Percentiles rank a stretch among this genome's conserved stretches.
Conservation (phyloP, 768 basidiomycete genomes). For the Trametes sanguinea region DNA sequence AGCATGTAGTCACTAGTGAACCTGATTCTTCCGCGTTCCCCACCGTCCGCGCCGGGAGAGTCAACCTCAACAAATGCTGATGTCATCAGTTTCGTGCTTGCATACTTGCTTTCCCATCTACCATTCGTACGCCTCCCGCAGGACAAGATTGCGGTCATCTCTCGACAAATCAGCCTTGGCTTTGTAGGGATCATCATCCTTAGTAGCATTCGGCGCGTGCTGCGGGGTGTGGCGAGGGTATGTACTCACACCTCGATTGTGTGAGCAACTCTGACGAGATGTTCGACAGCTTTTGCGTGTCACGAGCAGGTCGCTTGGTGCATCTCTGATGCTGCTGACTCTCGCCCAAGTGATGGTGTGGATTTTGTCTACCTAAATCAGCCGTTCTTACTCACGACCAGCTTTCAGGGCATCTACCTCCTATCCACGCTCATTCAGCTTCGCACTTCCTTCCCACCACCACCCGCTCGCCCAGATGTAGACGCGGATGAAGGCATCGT, state of each 20-base stretch:
- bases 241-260: slow-evolving; percentile 17
- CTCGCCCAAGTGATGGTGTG: slow-evolving; percentile 82
- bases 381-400: too few species aligned
- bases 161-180: slow-evolving; percentile 60
- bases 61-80: slow-evolving; percentile 31
- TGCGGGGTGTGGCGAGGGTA: slow-evolving; percentile 67
- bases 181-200: slow-evolving; percentile 79
- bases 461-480: slow-evolving; percentile 34
- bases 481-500: slow-evolving; percentile 23
- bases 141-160: slow-evolving; percentile 43
- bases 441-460: slow-evolving; percentile 77
- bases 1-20: slow-evolving; percentile 51
- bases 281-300: slow-evolving; percentile 55
- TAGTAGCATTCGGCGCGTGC: slow-evolving; percentile 67
- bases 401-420: slow-evolving; percentile 71
- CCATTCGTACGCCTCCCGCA: slow-evolving; percentile 35
- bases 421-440: slow-evolving; percentile 83
- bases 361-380: too few species aligned
- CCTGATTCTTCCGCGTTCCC: slow-evolving; percentile 42
- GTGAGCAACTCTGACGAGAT: neutral
- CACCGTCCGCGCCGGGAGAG: slow-evolving; percentile 17
- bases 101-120: slow-evolving; percentile 42
- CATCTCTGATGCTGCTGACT: slow-evolving; percentile 73
- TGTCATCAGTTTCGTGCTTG: slow-evolving; percentile 44
- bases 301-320: slow-evolving; percentile 68